Conservation (phyloP, 2,329 filamentous ascomycete genomes). For the Hirsutella minnesotensis region DNA sequence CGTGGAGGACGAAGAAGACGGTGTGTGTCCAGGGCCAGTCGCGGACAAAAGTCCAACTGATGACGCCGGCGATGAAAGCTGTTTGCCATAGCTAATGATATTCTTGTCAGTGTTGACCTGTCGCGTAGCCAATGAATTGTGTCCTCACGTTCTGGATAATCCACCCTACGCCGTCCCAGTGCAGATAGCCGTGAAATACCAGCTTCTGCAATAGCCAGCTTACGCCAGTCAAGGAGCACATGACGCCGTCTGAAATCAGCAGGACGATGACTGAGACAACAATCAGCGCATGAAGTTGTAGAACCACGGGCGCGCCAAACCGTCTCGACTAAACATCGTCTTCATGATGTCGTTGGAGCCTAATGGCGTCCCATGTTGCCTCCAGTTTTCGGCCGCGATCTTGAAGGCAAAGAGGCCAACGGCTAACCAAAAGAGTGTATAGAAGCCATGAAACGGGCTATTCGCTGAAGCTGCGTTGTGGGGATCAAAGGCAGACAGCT, state of each 20-base stretch:
- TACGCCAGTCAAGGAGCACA: slow-evolving; percentile 55
- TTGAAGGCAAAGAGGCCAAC: slow-evolving; percentile 55
- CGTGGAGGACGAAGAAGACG: slow-evolving; percentile 65
- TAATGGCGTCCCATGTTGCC: slow-evolving; percentile 53
- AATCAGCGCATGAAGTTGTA: neutral
- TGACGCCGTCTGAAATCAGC: slow-evolving; percentile 52
- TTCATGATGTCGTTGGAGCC: slow-evolving; percentile 62
- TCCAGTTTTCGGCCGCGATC: slow-evolving; percentile 57
- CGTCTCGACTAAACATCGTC: slow-evolving; percentile 47
- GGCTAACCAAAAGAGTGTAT: slow-evolving; percentile 65
- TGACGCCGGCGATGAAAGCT: slow-evolving; percentile 46
- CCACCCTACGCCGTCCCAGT: slow-evolving; percentile 61
- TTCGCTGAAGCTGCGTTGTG: slow-evolving; percentile 53
- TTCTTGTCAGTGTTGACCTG: neutral
- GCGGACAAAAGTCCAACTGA: slow-evolving; percentile 55
- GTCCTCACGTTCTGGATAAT: slow-evolving; percentile 52
- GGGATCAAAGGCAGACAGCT: slow-evolving; percentile 64
- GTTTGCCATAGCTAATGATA: slow-evolving; percentile 51
- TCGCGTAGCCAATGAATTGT: neutral
- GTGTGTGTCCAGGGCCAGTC: slow-evolving; percentile 80
- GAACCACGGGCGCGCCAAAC: too few species aligned
- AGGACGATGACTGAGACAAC: slow-evolving; percentile 34
- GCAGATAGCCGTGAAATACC: slow-evolving; percentile 45
- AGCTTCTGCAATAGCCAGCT: slow-evolving; percentile 53
- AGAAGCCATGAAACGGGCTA: slow-evolving; percentile 69